Conservation (phyloP, 345 rosid genomes). For the Salix exigua region DNA sequence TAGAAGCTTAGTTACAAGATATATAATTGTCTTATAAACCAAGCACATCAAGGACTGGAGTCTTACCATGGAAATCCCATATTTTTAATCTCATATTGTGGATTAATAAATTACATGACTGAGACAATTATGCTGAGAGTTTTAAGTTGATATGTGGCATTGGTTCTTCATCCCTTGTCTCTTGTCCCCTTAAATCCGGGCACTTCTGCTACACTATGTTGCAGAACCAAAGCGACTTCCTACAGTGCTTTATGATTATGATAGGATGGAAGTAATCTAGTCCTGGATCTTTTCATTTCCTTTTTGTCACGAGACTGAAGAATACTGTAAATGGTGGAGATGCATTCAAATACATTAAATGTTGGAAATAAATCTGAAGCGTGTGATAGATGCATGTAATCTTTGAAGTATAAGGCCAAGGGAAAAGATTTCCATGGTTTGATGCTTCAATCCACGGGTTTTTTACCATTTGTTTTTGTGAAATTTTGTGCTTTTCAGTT, state of each 20-base stretch:
- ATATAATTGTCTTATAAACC: neutral
- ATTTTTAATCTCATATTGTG: neutral
- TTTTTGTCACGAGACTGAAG: neutral
- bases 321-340: neutral
- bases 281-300: neutral
- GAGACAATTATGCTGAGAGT: slow-evolving; percentile 1
- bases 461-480: neutral
- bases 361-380: neutral
- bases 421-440: neutral
- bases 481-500: neutral
- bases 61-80: neutral
- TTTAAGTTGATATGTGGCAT: neutral
- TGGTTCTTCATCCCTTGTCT: neutral
- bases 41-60: neutral
- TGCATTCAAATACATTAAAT: neutral
- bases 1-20: neutral
- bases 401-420: neutral
- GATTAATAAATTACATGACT: neutral
- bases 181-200: neutral
- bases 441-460: neutral
- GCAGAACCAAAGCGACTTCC: neutral
- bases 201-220: neutral
- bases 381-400: neutral
- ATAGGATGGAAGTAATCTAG: neutral
- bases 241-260: neutral